A percentile compares a stretch with the other conserved stretches of the same genome.
Evolutionary conservation across 176 grass and related monocot genomes (phyloP).

Genomic region (Tillandsia leiboldiana): DNA sequence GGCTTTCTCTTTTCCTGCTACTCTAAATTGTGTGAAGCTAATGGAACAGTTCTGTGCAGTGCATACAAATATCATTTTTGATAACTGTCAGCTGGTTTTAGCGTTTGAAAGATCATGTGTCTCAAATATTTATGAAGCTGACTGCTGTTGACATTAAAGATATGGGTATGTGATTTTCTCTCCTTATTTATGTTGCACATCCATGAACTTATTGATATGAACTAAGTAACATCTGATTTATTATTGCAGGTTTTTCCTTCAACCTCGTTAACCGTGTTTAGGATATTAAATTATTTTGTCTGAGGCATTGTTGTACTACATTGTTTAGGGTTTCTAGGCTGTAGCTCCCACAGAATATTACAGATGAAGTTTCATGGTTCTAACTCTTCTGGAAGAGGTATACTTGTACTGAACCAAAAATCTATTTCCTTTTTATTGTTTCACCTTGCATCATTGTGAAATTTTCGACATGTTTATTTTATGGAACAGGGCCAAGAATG

Average conservation of each 20-base stretch:
- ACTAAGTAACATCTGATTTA: not conserved
- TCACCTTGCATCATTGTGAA: not conserved
- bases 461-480: too few relatives aligned
- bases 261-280: not conserved
- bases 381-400: not conserved
- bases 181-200: not conserved
- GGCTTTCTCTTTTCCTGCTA: constrained; percentile 3
- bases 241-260: not conserved
- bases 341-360: not conserved
- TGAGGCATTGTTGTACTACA: not conserved
- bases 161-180: not conserved
- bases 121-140: not conserved
- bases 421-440: not conserved
- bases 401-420: not conserved
- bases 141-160: not conserved
- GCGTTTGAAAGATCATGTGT: not conserved
- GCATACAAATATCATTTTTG: not conserved
- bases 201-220: not conserved
- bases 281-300: not conserved
- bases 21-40: not conserved
- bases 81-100: not conserved
- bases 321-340: not conserved
- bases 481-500: not conserved
- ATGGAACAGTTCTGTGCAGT: not conserved
- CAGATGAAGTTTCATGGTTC: not conserved